Percentiles rank a stretch among this genome's conserved stretches.
Conservation (phyloP, 768 basidiomycete genomes). For the Pisolithus orientalis region DNA sequence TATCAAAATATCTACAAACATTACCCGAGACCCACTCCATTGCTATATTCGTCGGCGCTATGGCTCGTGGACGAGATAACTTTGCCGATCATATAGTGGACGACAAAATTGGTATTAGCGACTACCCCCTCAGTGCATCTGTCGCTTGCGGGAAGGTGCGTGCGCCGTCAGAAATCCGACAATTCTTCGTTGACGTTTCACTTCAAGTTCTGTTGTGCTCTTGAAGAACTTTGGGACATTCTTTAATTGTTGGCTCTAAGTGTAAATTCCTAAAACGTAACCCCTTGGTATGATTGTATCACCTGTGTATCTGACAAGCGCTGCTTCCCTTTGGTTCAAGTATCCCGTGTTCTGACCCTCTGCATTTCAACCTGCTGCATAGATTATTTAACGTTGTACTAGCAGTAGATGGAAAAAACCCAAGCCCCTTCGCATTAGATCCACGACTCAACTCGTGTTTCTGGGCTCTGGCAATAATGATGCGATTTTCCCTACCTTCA, state of each 20-base stretch:
- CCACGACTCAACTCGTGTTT: conserved; percentile 29
- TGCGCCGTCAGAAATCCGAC: not conserved
- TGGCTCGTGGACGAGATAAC: conserved; percentile 94
- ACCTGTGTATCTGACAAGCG: not conserved
- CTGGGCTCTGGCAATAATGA: conserved; percentile 30
- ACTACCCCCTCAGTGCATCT: conserved; percentile 87
- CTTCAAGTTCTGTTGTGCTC: conserved; percentile 78
- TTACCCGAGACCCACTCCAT: conserved; percentile 84
- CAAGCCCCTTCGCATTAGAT: conserved; percentile 27
- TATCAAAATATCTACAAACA: conserved; percentile 80
- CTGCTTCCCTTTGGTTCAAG: not conserved
- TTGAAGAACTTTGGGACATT: conserved; percentile 95
- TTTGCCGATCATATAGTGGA: conserved; percentile 95
- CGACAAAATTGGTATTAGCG: conserved; percentile 93
- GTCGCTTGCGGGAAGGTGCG: conserved; percentile 96
- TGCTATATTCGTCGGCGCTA: conserved; percentile 95
- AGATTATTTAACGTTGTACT: conserved; percentile 18
- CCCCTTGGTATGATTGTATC: not conserved
- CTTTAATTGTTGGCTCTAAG: conserved; percentile 37
- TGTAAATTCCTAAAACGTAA: not conserved
- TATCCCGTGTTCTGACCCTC: conserved; percentile 1
- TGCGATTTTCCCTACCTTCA: conserved; percentile 16
- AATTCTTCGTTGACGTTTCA: conserved; percentile 1
- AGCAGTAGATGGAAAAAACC: conserved; percentile 19
- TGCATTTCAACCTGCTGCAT: conserved; percentile 30